Evolutionary conservation across 169 alveolate genomes (phyloP).

Genomic region (Eimeria maxima): DNA sequence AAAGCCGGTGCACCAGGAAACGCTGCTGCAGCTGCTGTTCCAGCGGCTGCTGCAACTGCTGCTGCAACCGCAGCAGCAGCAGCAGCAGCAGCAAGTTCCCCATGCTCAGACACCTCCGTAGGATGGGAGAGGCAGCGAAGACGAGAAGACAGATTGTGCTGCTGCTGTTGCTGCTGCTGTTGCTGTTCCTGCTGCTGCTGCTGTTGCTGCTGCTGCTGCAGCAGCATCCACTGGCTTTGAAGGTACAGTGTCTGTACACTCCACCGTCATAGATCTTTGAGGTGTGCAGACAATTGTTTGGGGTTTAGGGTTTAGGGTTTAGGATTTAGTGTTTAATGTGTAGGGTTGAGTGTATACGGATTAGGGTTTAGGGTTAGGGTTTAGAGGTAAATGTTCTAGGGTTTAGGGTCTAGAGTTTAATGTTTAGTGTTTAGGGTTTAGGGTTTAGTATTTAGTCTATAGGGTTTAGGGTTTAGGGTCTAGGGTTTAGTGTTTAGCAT

Average conservation of each 20-base stretch:
- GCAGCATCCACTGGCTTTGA: not conserved
- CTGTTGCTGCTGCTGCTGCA: not conserved
- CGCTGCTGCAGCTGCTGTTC: not conserved
- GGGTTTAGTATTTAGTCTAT: not conserved
- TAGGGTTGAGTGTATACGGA: not conserved
- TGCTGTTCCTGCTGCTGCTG: not conserved
- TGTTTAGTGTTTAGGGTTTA: not conserved
- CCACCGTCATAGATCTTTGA: not conserved
- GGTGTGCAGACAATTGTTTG: not conserved
- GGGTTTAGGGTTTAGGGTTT: conserved; percentile 15
- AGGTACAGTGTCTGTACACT: not conserved
- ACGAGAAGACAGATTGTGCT: not conserved
- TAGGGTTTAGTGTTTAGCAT: not conserved
- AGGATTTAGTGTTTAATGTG: not conserved
- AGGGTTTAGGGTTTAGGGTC: conserved; percentile 11
- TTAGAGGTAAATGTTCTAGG: not conserved
- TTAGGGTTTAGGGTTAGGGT: not conserved
- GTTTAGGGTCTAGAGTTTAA: not conserved
- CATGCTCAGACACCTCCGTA: not conserved
- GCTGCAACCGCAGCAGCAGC: not conserved
- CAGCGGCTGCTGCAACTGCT: not conserved
- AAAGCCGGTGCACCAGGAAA: not conserved
- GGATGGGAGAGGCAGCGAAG: not conserved
- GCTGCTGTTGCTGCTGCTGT: not conserved
- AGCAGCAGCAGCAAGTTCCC: not conserved